Percentiles rank a stretch among this genome's conserved stretches.
Evolutionary conservation across 2,329 filamentous ascomycete genomes (phyloP).

Genomic region (Aspergillus nomiae): DNA sequence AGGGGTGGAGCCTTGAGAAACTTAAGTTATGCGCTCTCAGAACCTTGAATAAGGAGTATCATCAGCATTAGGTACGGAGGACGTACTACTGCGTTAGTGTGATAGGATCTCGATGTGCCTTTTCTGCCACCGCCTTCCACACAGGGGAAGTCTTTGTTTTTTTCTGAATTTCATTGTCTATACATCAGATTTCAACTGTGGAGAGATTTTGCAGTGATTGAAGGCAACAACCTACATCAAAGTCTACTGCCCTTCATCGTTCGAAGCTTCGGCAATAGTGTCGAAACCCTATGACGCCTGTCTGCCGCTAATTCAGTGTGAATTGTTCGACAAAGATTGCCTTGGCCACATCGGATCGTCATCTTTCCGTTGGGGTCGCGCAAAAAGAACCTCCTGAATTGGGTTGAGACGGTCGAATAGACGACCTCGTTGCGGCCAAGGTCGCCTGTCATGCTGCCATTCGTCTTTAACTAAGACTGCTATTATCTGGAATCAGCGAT

Average conservation of each 20-base stretch:
- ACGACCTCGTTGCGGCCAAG: neutral
- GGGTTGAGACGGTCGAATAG: neutral
- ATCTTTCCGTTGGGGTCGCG: neutral
- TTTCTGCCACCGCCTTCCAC: constrained; percentile 8
- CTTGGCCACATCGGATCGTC: neutral
- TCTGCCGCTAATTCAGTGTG: neutral
- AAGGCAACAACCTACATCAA: neutral
- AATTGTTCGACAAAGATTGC: neutral
- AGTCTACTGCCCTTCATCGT: neutral
- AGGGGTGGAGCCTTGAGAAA: neutral
- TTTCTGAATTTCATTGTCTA: neutral
- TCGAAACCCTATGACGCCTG: neutral
- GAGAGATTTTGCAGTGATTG: neutral
- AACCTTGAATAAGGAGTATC: neutral
- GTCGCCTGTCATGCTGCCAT: constrained; percentile 10
- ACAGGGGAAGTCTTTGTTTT: neutral
- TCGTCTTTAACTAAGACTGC: neutral
- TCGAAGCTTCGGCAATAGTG: neutral
- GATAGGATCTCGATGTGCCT: neutral
- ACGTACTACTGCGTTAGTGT: too few species aligned
- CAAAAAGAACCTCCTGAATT: neutral
- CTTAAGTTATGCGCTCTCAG: neutral
- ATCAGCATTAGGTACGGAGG: neutral
- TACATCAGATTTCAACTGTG: neutral
- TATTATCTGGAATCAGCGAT: neutral